These are phyloP conservation scores for Podospora pseudoanserina DNA, from an alignment of 495 filamentous ascomycete species.

Conservation along the genomic window DNA sequence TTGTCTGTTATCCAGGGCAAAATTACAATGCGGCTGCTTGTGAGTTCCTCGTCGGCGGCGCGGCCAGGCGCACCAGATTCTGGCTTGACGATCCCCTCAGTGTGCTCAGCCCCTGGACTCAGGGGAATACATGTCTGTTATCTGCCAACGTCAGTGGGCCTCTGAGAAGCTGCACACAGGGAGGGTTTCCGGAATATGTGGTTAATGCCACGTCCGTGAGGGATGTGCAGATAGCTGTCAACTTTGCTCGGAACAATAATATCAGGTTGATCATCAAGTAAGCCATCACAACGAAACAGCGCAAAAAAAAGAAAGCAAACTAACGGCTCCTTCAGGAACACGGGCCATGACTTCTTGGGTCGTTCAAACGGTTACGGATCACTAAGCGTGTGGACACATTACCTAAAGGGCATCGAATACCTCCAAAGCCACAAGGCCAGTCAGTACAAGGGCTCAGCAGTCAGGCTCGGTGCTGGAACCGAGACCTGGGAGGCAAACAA, in stretches of 20 bases:
- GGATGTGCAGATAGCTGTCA: conserved; percentile 56
- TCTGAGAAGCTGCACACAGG: conserved; percentile 47
- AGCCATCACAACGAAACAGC: not conserved
- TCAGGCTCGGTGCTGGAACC: conserved; percentile 43
- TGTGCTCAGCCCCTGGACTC: conserved; percentile 38
- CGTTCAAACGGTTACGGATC: conserved; percentile 51
- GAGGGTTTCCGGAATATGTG: conserved; percentile 57
- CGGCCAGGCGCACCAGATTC: not conserved
- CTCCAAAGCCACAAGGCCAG: conserved; percentile 38
- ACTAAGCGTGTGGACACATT: conserved; percentile 58
- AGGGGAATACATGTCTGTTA: conserved; percentile 34
- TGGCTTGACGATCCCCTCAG: conserved; percentile 34
- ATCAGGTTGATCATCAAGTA: conserved; percentile 59
- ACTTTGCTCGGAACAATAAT: conserved; percentile 57
- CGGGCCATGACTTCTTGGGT: conserved; percentile 62
- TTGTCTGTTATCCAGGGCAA: conserved; percentile 50
- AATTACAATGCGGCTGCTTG: conserved; percentile 45
- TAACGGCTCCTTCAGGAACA: conserved; percentile 47
- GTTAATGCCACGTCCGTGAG: conserved; percentile 55
- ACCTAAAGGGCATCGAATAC: conserved; percentile 45
- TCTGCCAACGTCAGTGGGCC: not conserved
- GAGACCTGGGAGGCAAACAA: conserved; percentile 40
- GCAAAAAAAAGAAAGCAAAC: not conserved
- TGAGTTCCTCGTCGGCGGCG: not conserved
- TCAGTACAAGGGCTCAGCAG: conserved; percentile 39